phyloP scores from a whole-genome alignment of 495 filamentous ascomycete genomes.

The Penicillium riverlandense region DNA sequence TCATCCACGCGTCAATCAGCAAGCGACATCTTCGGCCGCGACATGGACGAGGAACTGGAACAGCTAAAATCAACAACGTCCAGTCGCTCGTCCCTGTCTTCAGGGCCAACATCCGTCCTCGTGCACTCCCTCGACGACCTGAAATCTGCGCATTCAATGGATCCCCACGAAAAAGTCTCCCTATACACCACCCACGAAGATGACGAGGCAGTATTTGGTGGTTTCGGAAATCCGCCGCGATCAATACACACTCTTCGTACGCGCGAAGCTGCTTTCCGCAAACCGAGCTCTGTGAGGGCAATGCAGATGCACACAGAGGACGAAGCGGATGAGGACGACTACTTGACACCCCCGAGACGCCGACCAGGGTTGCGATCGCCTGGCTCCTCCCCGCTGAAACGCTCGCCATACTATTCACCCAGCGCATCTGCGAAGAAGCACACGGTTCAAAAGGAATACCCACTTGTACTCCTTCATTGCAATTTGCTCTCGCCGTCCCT shows the following conservation, averaged over 20 bases:
- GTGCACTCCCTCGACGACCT: conserved; percentile 19
- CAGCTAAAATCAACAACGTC: conserved; percentile 28
- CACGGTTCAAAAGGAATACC: conserved; percentile 56
- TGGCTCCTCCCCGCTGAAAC: conserved; percentile 27
- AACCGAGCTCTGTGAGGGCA: conserved; percentile 66
- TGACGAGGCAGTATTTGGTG: conserved; percentile 15
- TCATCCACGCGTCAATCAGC: conserved; percentile 30
- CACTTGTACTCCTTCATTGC: conserved; percentile 82
- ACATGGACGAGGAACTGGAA: conserved; percentile 25
- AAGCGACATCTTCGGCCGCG: conserved; percentile 20
- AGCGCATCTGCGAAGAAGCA: conserved; percentile 39
- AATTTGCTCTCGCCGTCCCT: conserved; percentile 69
- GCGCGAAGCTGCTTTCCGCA: conserved; percentile 49
- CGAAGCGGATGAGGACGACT: conserved; percentile 34
- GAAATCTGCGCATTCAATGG: conserved; percentile 10
- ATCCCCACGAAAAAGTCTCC: conserved; percentile 10
- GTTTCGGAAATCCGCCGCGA: conserved; percentile 10
- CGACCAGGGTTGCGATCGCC: conserved; percentile 27
- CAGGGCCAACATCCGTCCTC: conserved; percentile 32
- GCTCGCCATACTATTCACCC: conserved; percentile 40
- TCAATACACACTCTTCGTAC: conserved; percentile 24
- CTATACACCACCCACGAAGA: conserved; percentile 17
- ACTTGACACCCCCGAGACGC: conserved; percentile 28
- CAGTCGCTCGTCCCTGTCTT: conserved; percentile 39
- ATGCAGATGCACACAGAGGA: conserved; percentile 66